Conservation (phyloP, 768 basidiomycete genomes). For the Tricholoma furcatifolium region DNA sequence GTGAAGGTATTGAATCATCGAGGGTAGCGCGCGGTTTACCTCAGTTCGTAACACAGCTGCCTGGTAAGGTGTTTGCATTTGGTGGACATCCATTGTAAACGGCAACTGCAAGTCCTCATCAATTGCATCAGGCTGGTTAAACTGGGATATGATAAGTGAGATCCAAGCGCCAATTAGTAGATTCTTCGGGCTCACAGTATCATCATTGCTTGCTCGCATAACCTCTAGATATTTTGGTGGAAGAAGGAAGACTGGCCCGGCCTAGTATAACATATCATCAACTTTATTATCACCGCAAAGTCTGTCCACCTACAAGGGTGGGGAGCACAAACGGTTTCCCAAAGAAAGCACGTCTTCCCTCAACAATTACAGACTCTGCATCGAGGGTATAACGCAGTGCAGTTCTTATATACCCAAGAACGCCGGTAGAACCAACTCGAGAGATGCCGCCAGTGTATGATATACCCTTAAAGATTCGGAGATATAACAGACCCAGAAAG, state of each 20-base stretch:
- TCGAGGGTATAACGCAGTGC: constrained; percentile 33
- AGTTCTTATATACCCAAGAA: constrained; percentile 33
- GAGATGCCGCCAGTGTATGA: constrained; percentile 30
- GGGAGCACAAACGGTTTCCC: constrained; percentile 33
- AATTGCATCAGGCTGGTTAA: constrained; percentile 33
- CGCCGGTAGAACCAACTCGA: constrained; percentile 31
- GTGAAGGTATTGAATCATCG: constrained; percentile 34
- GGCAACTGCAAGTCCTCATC: constrained; percentile 35
- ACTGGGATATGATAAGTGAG: constrained; percentile 21
- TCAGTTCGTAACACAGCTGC: constrained; percentile 33
- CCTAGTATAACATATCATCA: constrained; percentile 15
- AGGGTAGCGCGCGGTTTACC: constrained; percentile 33
- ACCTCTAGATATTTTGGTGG: constrained; percentile 30
- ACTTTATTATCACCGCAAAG: too few species aligned
- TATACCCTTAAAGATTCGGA: constrained; percentile 25
- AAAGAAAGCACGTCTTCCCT: constrained; percentile 27
- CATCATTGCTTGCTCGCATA: constrained; percentile 31
- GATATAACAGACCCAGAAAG: constrained; percentile 19
- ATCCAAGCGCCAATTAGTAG: not conserved
- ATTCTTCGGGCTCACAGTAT: constrained; percentile 23
- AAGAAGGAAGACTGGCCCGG: constrained; percentile 33
- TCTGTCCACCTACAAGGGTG: constrained; percentile 24
- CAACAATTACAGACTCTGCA: constrained; percentile 25
- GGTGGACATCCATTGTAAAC: constrained; percentile 36
- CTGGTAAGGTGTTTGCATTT: constrained; percentile 34